Base-by-base conservation (phyloP, 352 stramenopile species). In the Globisporangium recalcitrans region DNA sequence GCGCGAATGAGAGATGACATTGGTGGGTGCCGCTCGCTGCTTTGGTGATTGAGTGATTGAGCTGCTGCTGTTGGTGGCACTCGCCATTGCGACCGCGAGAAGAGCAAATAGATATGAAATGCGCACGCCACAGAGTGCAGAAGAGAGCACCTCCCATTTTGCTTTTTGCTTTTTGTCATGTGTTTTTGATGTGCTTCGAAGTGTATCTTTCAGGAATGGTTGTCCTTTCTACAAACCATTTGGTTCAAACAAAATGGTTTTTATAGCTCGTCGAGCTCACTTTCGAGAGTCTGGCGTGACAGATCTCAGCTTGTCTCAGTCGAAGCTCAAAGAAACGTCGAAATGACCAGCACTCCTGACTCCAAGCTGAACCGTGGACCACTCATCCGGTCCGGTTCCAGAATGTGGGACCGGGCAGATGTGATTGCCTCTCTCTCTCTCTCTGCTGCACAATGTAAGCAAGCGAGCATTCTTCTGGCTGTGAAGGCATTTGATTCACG, bases 321-420 rank as follows among this genome's bases (percentile, higher is more conserved):
- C 29, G 34, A 49, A 59, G 21, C n/a, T 16, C 54, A 51, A 29
- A 60, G 54, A 60, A 60, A 60, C 54, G 36, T 60, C 54, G 24
- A 60, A 34, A 52, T 4, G 19, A 59, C 32, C 22, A 14, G 44
- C 51, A 57, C 34, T 57, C 51, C 6, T 46, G 8, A n/a, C n/a
- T n/a, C n/a, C n/a, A 3, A n/a, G 13, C 53, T 22, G 54, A 60
- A 60, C 54, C 54, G 54, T 52, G 49, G 27, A 40, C 48, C 47
- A 53, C 13, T 6, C 48, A 21, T 32, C 24, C 49, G 49, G 49
- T 55, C 49, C 27, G 27, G 49, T 55, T 55, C 49, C 3, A 31
- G 47, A 27, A 55, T 8, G 32, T 52, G 11, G 54, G 19, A 52
- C 52, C 44, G 38, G 14, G 24, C 16, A 1, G 9, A 0, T 13